Evolutionary conservation across 2,329 filamentous ascomycete species (phyloP).

Genomic region (Penicillium sp.): DNA sequence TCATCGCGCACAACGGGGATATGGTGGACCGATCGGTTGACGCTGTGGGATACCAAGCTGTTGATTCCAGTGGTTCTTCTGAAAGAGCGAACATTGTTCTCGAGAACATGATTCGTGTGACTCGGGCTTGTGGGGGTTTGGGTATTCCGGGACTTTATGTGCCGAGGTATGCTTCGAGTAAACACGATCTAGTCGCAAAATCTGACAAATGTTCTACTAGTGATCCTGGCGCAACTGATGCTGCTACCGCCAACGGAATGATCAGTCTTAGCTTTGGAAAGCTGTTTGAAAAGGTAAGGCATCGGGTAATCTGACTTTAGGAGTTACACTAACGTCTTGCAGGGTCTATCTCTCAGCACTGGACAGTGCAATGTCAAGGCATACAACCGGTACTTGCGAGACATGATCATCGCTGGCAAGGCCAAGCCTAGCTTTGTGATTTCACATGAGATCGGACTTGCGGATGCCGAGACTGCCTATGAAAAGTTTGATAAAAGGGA

Average conservation of each 20-base stretch:
- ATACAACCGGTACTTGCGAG: constrained; percentile 65
- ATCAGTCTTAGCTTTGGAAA: constrained; percentile 66
- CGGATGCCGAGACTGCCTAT: constrained; percentile 61
- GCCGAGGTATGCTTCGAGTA: constrained; percentile 32
- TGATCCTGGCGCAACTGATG: constrained; percentile 64
- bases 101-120: constrained; percentile 64
- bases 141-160: constrained; percentile 60
- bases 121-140: constrained; percentile 60
- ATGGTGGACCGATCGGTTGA: constrained; percentile 66
- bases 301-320: not conserved
- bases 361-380: constrained; percentile 69
- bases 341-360: constrained; percentile 61
- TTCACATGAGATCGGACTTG: constrained; percentile 63
- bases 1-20: constrained; percentile 58
- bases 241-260: constrained; percentile 61
- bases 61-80: constrained; percentile 54
- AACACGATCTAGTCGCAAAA: not conserved
- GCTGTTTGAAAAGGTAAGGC: constrained; percentile 62
- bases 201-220: not conserved
- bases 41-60: constrained; percentile 66
- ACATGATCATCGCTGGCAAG: constrained; percentile 63
- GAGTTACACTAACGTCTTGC: not conserved
- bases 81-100: constrained; percentile 64
- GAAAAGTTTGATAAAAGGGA: constrained; percentile 66
- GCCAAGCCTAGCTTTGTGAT: constrained; percentile 68